Evolutionary conservation across 2,329 filamentous ascomycete species (phyloP).

Genomic region (Aspergillus sp.): DNA sequence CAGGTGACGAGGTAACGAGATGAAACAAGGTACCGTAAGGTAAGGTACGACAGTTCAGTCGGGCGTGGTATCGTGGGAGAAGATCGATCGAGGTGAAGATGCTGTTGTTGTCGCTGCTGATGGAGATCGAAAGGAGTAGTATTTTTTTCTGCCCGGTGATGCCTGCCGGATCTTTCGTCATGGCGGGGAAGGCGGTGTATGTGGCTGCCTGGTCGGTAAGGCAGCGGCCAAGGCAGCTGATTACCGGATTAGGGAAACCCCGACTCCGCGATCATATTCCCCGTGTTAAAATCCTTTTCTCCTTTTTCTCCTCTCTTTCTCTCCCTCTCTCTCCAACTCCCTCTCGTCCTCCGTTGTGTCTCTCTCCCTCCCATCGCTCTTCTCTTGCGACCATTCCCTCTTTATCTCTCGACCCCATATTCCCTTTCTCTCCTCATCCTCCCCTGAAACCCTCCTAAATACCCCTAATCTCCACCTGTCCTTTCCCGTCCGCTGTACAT

Average conservation of each 20-base stretch:
- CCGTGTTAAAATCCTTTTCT: constrained; percentile 5
- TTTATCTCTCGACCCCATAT: not conserved
- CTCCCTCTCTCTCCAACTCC: constrained; percentile 4
- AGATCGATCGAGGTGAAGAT: not conserved
- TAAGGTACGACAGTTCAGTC: not conserved
- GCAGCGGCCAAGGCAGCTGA: not conserved
- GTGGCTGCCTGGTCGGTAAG: constrained; percentile 2
- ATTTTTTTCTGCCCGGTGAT: constrained; percentile 24
- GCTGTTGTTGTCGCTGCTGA: not conserved
- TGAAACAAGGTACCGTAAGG: not conserved
- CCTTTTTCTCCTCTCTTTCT: constrained; percentile 3
- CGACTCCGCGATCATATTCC: not conserved
- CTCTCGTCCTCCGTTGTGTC: not conserved
- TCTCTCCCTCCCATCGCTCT: not conserved
- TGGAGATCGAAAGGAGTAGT: not conserved
- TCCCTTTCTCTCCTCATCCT: not conserved
- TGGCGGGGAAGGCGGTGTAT: constrained; percentile 17
- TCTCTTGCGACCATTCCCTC: not conserved
- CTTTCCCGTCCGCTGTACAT: not conserved
- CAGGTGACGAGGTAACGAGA: not conserved
- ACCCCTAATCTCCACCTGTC: not conserved
- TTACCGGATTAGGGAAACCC: not conserved
- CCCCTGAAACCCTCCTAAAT: not conserved
- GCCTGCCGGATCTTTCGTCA: constrained; percentile 22
- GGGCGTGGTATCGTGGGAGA: not conserved